phyloP scores from a whole-genome alignment of 192 early-diverging fungal genomes.

The Borealophlyctis nickersoniae region DNA sequence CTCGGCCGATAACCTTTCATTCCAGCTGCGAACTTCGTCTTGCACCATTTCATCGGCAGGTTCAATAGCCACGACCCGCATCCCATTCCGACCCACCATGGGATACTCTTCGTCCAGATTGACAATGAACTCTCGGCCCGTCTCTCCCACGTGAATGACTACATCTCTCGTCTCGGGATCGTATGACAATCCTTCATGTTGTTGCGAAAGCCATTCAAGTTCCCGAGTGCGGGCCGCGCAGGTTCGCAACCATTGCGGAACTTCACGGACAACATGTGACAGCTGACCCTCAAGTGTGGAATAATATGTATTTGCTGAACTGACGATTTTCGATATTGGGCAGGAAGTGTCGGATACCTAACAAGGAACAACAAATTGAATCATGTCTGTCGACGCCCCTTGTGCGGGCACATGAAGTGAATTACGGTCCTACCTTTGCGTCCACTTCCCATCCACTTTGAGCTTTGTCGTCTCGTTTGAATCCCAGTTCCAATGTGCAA shows the following conservation, averaged over 20 bases:
- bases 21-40: too few species aligned
- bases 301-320: slow-evolving; percentile 5
- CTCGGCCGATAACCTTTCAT: too few species aligned
- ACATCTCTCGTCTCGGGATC: slow-evolving; percentile 19
- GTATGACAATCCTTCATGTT: slow-evolving; percentile 10
- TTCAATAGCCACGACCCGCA: slow-evolving; percentile 22
- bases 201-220: slow-evolving; percentile 2
- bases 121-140: slow-evolving; percentile 17
- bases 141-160: slow-evolving; percentile 19
- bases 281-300: slow-evolving; percentile 13
- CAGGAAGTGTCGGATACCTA: slow-evolving; percentile 18
- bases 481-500: slow-evolving; percentile 13
- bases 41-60: background rate
- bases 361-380: background rate
- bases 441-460: slow-evolving; percentile 15
- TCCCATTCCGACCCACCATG: background rate
- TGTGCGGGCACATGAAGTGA: background rate
- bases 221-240: slow-evolving; percentile 10
- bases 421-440: slow-evolving; percentile 20
- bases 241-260: slow-evolving; percentile 12
- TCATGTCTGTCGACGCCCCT: background rate
- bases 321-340: slow-evolving; percentile 16
- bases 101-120: slow-evolving; percentile 13
- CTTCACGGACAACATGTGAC: background rate
- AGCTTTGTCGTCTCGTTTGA: background rate